Conservation (phyloP, 768 basidiomycete genomes). For the Podaxis sp. region DNA sequence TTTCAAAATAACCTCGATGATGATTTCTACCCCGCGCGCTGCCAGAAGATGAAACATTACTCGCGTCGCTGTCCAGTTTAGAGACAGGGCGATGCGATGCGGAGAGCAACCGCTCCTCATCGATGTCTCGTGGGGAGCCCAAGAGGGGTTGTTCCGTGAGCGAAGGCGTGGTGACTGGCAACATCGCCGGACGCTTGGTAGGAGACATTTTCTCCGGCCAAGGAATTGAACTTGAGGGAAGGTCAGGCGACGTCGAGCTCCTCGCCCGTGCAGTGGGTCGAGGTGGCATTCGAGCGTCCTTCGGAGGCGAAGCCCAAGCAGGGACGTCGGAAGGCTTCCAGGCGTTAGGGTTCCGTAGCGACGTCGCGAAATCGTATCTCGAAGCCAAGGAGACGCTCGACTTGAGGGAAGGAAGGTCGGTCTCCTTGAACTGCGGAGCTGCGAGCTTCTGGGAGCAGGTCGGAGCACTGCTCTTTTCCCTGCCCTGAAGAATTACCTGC, state of each 20-base stretch:
- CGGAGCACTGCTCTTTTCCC: conserved; percentile 24
- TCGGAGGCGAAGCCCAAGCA: conserved; percentile 11
- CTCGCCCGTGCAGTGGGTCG: conserved; percentile 17
- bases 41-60: conserved; percentile 21
- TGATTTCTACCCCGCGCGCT: conserved; percentile 42
- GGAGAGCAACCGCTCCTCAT: conserved; percentile 28
- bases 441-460: conserved; percentile 15
- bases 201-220: conserved; percentile 33
- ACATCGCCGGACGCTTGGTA: conserved; percentile 13
- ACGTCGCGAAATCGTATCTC: conserved; percentile 57
- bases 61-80: conserved; percentile 29
- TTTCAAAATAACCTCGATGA: conserved; percentile 56
- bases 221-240: conserved; percentile 35
- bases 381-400: conserved; percentile 42
- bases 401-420: conserved; percentile 29
- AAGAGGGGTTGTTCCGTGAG: conserved; percentile 23
- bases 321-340: conserved; percentile 11
- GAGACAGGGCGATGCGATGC: conserved; percentile 19
- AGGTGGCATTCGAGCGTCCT: conserved; percentile 42
- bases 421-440: conserved; percentile 17
- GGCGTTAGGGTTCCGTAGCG: conserved; percentile 42
- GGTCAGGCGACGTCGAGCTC: conserved; percentile 5
- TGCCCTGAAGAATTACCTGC: conserved; percentile 46
- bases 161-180: not conserved
- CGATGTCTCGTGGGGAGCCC: conserved; percentile 53